A percentile compares a stretch with the other conserved stretches of the same genome.
phyloP scores from a whole-genome alignment of 345 rosid genomes.

The Pistacia vera region DNA sequence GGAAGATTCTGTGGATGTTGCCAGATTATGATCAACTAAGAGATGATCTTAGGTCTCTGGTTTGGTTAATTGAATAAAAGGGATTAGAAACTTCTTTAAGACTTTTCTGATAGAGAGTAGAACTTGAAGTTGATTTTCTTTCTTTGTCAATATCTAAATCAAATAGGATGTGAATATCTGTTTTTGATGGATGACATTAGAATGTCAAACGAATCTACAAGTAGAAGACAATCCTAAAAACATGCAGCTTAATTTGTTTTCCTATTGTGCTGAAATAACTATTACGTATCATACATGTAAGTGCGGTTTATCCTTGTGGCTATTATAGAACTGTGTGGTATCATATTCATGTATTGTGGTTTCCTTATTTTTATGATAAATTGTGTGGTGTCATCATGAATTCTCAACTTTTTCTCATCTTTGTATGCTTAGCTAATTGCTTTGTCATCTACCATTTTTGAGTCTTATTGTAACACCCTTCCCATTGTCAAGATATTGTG shows the following conservation, averaged over 20 bases:
- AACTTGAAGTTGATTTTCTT: too few species aligned
- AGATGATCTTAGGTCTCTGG: not conserved
- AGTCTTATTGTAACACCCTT: too few species aligned
- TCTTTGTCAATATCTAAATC: not conserved
- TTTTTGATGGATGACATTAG: not conserved
- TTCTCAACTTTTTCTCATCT: not conserved
- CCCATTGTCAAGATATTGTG: too few species aligned
- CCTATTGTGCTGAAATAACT: not conserved
- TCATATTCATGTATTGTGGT: too few species aligned
- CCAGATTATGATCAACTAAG: not conserved
- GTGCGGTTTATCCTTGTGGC: too few species aligned
- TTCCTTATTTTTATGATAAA: too few species aligned
- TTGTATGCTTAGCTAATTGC: not conserved
- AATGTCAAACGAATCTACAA: not conserved
- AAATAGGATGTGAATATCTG: not conserved
- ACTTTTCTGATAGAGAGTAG: too few species aligned
- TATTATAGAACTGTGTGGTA: too few species aligned
- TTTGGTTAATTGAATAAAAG: not conserved
- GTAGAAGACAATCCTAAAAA: not conserved
- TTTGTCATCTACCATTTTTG: not conserved
- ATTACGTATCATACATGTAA: not conserved
- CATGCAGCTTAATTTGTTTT: not conserved
- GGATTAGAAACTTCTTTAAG: too few species aligned
- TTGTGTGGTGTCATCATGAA: not conserved
- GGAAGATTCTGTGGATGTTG: not conserved